Evolutionary conservation across 495 filamentous ascomycete species (phyloP).

Genomic region (Staphylotrichum tortipilum): DNA sequence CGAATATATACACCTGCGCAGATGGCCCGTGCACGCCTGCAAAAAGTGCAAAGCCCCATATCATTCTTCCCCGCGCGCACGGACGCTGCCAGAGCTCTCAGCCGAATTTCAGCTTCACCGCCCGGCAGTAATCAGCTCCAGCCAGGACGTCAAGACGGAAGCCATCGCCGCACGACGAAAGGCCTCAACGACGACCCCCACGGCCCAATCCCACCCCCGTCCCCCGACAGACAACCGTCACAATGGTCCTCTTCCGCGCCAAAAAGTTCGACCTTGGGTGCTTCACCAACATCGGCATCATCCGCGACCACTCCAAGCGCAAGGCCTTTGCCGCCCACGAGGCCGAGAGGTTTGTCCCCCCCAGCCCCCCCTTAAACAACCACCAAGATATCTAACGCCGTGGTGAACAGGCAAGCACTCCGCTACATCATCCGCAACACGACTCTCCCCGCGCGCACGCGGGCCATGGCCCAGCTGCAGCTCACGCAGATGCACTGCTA

Average conservation of each 20-base stretch:
- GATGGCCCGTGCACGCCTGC: constrained; percentile 19
- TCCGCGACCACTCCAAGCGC: constrained; percentile 92
- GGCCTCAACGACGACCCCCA: constrained; percentile 2
- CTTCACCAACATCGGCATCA: constrained; percentile 71
- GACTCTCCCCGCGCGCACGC: constrained; percentile 64
- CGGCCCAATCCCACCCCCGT: neutral
- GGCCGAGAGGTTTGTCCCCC: constrained; percentile 59
- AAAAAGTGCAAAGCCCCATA: constrained; percentile 2
- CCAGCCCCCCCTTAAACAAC: neutral
- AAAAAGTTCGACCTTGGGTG: constrained; percentile 82
- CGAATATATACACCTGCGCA: constrained; percentile 15
- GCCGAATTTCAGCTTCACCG: constrained; percentile 5
- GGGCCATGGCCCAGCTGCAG: constrained; percentile 85
- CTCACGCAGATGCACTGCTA: constrained; percentile 91
- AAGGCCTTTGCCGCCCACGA: constrained; percentile 82
- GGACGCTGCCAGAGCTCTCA: no score
- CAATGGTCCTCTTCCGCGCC: constrained; percentile 73
- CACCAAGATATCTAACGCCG: no score
- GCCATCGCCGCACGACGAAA: neutral
- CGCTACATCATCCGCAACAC: constrained; percentile 93
- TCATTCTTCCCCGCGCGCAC: no score
- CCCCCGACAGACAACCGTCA: constrained; percentile 15
- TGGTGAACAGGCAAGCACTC: constrained; percentile 69
- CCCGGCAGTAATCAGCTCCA: constrained; percentile 8
- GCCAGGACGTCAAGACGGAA: neutral